These are phyloP conservation scores for Blastocystis sp. DNA, from an alignment of 352 stramenopile genomes.

Conservation along the genomic window DNA sequence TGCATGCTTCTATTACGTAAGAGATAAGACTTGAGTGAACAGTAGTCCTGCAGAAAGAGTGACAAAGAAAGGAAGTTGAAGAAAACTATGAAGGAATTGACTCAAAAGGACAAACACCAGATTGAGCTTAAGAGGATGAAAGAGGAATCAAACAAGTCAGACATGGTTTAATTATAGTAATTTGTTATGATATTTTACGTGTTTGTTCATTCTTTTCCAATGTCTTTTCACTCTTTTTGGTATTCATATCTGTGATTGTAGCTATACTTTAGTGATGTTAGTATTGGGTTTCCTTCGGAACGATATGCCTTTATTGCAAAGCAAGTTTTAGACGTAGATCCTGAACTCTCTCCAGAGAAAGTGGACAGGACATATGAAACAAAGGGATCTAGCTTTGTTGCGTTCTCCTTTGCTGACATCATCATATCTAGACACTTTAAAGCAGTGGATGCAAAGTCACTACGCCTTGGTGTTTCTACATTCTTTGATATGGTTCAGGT, in stretches of 20 bases:
- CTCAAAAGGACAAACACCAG: slow-evolving; percentile 27
- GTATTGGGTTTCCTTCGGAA: not conserved
- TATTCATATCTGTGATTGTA: not conserved
- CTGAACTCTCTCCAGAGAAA: slow-evolving; percentile 6
- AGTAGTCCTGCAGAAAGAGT: slow-evolving; percentile 55
- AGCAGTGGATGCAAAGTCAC: slow-evolving; percentile 26
- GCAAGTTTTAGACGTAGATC: slow-evolving; percentile 27
- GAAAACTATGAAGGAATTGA: slow-evolving; percentile 53
- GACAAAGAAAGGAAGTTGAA: slow-evolving; percentile 62
- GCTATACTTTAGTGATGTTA: not conserved
- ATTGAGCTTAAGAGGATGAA: slow-evolving; percentile 58
- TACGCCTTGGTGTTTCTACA: slow-evolving; percentile 40
- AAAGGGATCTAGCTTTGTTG: not conserved
- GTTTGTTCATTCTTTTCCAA: not conserved
- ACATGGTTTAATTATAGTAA: slow-evolving; percentile 35
- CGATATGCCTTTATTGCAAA: slow-evolving; percentile 32
- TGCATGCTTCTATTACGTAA: slow-evolving; percentile 53
- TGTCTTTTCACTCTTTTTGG: not conserved
- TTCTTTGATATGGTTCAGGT: slow-evolving; percentile 61
- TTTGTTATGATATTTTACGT: not conserved
- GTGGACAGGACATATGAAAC: slow-evolving; percentile 9
- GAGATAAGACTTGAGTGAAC: not conserved
- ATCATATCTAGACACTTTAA: slow-evolving; percentile 24
- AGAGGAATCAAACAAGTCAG: not conserved
- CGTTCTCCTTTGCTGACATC: not conserved